Base-by-base conservation (phyloP, 768 basidiomycete species). In the Sarcodon aspratus region DNA sequence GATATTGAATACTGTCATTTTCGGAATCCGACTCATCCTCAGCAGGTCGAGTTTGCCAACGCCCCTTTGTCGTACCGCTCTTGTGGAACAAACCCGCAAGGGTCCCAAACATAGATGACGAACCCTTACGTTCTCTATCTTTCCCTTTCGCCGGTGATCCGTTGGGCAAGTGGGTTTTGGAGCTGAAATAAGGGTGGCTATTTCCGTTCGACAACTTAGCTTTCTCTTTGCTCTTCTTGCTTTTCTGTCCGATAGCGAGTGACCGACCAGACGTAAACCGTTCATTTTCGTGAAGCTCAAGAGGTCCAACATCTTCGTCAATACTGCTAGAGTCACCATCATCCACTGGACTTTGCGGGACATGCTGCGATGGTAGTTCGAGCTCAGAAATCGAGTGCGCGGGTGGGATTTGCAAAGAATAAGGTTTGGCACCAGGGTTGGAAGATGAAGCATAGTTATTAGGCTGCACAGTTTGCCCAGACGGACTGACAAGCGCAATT, bases 201-300 rank as follows among this genome's bases (percentile, higher is more conserved):
- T 13, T 18, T 18, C 3, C 37, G 6, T 13, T 9, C 13, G 9
- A 27, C 40, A 15, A 27, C 27, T 13, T 42, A 8, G 40, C 15
- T 27, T 13, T 42, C 8, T 8, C 27, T 42, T 42, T 48, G 17
- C 17, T n/a, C 37, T 45, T 45, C 48, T 34, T 34, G 21, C 21
- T 38, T 36, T 47, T 9, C 27, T 33, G 34, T 51, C 54, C n/a
- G 46, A 36, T 42, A 3, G 2, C 13, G 13, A 42, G 2, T 27
- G 21, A 27, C 42, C 34, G 31, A 13, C 33, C 7, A 21, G 47
- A 46, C 27, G 66, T 59, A 50, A 76, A 80, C 21, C 73, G 68
- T 11, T 75, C 71, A 53, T 82, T 82, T 55, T 80, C 80, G n/a
- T 75, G 69, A 5, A 79, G 66, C 37, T 64, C 60, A 9, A 74